Conservation (phyloP, 352 stramenopile species). For the Ophiocytium majus region DNA sequence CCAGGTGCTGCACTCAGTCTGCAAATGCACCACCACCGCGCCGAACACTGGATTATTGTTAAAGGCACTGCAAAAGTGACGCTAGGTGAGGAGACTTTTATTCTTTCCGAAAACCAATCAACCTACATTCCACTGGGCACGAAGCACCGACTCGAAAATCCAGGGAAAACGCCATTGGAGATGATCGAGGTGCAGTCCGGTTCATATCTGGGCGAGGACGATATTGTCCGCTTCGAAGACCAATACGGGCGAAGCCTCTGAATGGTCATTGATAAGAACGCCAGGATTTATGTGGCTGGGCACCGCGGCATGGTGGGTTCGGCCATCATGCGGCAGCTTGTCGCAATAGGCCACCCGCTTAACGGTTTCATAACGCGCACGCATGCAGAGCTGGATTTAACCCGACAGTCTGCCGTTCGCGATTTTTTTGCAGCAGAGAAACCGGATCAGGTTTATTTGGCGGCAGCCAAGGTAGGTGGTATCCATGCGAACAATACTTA, state of each 20-base stretch:
- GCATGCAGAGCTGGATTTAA: not conserved
- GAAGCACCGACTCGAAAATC: not conserved
- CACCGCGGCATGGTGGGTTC: too few species aligned
- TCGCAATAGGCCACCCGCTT: too few species aligned
- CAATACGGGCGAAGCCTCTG: not conserved
- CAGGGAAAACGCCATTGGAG: not conserved
- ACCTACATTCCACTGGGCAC: not conserved
- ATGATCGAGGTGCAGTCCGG: not conserved
- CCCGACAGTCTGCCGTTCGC: not conserved
- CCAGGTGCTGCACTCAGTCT: not conserved
- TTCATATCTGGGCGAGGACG: not conserved
- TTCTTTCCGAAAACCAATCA: not conserved
- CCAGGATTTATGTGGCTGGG: too few species aligned
- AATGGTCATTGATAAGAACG: too few species aligned
- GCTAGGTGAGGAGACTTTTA: not conserved
- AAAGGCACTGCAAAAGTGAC: not conserved
- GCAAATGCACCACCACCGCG: not conserved
- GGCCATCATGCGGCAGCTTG: too few species aligned
- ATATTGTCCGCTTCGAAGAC: not conserved
- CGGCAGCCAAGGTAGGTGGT: not conserved
- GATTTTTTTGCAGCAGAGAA: not conserved
- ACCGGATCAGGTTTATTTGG: not conserved
- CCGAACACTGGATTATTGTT: constrained; percentile 5
- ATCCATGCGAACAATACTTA: constrained; percentile 9
- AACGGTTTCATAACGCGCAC: too few species aligned